Base-by-base conservation (phyloP, 148 eudicot genomes). In the Cornus controversa region DNA sequence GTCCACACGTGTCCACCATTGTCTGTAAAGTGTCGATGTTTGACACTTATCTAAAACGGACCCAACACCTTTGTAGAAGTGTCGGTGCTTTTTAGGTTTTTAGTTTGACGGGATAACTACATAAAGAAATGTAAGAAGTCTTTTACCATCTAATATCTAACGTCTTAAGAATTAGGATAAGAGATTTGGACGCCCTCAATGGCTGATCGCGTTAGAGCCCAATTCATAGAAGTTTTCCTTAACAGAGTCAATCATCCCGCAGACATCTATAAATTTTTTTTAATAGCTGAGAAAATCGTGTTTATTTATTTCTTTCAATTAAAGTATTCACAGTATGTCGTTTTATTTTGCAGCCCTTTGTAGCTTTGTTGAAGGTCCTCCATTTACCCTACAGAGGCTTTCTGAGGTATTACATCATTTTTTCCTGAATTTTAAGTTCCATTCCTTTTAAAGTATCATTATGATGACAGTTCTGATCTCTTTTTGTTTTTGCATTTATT, bases 321-420 rank as follows among this genome's bases (percentile, higher is more conserved):
- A 79, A 24, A 63, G 58, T 31, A 65, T 64, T 75, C 6, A 77
- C 65, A 67, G 45, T 36, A 9, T 58, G 37, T 47, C 72, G 6
- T 73, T 69, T 6, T 83, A 50, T 67, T 60, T 76, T 84, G 89
- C 93, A 94, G 98, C 92, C 83, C 93, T 94, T 78, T 66, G 66
- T 76, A 86, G 91, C 81, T 92, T 94, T 79, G 68, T 78, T 28
- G 97, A 90, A 70, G 98, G 98, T 65, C 98, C 98, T 66, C 97
- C 98, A 72, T 92, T 94, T 84, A 94, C 98, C 74, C 77, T 94
- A 82, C 98, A 94, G 81, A 89, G 97, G 84, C 85, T 94, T 67
- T 89, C 90, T 68, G 98, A 94, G 98, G 98, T 94, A 85, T 79
- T 62, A 31, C 73, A 45, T 8, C 67, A 47, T 42, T 71, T 25